Evolutionary conservation across 805 yeast genomes (phyloP).

Genomic region (Hanseniaspora mollemarum): DNA sequence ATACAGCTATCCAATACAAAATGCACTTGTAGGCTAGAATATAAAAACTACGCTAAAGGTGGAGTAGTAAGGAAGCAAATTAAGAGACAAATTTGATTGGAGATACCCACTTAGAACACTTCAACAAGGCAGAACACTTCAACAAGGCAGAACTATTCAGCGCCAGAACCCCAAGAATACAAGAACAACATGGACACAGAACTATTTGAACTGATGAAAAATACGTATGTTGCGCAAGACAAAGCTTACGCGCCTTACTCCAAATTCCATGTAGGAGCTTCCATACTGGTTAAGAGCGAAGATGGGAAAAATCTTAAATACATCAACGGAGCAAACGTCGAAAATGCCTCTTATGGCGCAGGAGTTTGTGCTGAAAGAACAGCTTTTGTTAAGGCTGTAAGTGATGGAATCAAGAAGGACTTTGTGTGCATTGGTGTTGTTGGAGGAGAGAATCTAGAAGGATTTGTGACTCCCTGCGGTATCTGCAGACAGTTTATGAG

Average conservation of each 20-base stretch:
- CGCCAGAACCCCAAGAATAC: no score
- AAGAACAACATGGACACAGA: slow-evolving; percentile 20
- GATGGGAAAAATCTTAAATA: slow-evolving; percentile 16
- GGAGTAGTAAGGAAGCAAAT: no score
- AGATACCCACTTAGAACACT: no score
- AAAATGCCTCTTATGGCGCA: slow-evolving; percentile 83
- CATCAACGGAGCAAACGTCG: slow-evolving; percentile 75
- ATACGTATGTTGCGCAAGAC: slow-evolving; percentile 31
- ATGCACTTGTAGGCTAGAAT: no score
- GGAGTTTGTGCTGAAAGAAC: slow-evolving; percentile 68
- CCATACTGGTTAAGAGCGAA: slow-evolving; percentile 40
- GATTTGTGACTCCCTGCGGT: slow-evolving; percentile 78
- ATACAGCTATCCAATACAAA: no score
- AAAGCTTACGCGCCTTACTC: slow-evolving; percentile 41
- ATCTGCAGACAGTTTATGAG: slow-evolving; percentile 83
- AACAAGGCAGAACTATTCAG: no score
- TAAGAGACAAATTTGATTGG: no score
- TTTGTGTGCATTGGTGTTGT: slow-evolving; percentile 48
- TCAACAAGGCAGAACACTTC: no score
- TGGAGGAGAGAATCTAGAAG: slow-evolving; percentile 47
- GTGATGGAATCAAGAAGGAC: slow-evolving; percentile 30
- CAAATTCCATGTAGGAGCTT: slow-evolving; percentile 60
- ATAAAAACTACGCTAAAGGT: no score
- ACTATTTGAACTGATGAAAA: slow-evolving; percentile 26
- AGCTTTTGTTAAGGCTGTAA: slow-evolving; percentile 48